These are phyloP conservation scores for Phytophthora rubi DNA, from an alignment of 352 stramenopile species.

Conservation along the genomic window DNA sequence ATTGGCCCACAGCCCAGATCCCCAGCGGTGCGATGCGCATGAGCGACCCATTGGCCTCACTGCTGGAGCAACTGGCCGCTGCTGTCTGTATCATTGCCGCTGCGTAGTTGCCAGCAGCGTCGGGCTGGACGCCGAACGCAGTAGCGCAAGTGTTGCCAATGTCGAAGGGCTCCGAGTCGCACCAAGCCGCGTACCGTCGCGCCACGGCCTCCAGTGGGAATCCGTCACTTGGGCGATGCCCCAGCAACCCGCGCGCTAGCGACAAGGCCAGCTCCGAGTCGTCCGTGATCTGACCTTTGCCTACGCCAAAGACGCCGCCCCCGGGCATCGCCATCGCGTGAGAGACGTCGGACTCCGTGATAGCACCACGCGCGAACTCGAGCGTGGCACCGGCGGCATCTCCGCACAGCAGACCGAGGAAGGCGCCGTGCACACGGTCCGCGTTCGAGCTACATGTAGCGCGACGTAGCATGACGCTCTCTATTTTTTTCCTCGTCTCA, in stretches of 20 bases:
- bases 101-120: constrained; percentile 26
- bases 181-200: constrained; percentile 46
- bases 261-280: constrained; percentile 67
- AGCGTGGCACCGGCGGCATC: constrained; percentile 62
- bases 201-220: constrained; percentile 53
- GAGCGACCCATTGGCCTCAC: constrained; percentile 61
- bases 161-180: constrained; percentile 48
- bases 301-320: constrained; percentile 47
- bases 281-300: constrained; percentile 63
- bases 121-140: constrained; percentile 39
- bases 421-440: constrained; percentile 49
- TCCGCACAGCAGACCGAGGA: constrained; percentile 56
- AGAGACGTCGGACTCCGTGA: constrained; percentile 32
- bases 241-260: constrained; percentile 42
- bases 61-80: constrained; percentile 27
- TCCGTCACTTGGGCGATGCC: constrained; percentile 26
- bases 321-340: constrained; percentile 58
- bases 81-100: constrained; percentile 38
- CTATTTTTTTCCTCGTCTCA: constrained; percentile 13
- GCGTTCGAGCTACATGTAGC: constrained; percentile 13
- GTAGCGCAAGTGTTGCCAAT: constrained; percentile 59
- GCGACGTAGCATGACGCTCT: too few species aligned
- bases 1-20: constrained; percentile 41
- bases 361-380: constrained; percentile 47
- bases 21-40: constrained; percentile 60